Evolutionary conservation across 2,329 filamentous ascomycete genomes (phyloP).

Genomic region (Alternaria atra): DNA sequence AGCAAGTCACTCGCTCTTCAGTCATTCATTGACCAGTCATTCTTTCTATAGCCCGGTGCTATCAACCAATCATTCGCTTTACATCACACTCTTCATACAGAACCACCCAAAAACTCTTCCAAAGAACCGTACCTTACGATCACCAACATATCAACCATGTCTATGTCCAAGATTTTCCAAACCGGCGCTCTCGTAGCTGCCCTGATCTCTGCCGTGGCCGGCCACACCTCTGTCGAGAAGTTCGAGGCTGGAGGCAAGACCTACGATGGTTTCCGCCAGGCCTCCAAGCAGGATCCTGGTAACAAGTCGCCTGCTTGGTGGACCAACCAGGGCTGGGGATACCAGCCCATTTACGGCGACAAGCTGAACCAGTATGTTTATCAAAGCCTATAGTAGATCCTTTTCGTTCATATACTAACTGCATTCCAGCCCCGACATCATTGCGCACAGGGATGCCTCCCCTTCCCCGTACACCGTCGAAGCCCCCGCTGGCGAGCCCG

Average conservation of each 20-base stretch:
- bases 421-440: slow-evolving; percentile 32
- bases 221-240: slow-evolving; percentile 41
- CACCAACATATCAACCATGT: slow-evolving; percentile 14
- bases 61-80: slow-evolving; percentile 23
- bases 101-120: slow-evolving; percentile 9
- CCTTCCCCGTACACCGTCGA: slow-evolving; percentile 42
- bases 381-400: too few species aligned
- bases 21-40: slow-evolving; percentile 38
- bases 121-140: not conserved
- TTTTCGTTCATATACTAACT: not conserved
- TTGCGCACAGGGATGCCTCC: slow-evolving; percentile 42
- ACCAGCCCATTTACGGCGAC: slow-evolving; percentile 39
- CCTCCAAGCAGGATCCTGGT: slow-evolving; percentile 34
- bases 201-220: slow-evolving; percentile 34
- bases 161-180: slow-evolving; percentile 40
- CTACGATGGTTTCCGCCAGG: slow-evolving; percentile 41
- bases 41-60: slow-evolving; percentile 44
- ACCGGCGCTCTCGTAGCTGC: slow-evolving; percentile 39
- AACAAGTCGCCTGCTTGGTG: slow-evolving; percentile 45
- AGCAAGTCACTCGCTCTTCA: slow-evolving; percentile 34
- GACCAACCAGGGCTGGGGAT: slow-evolving; percentile 47
- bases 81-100: slow-evolving; percentile 20
- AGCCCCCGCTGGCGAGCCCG: slow-evolving; percentile 38
- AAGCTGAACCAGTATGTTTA: slow-evolving; percentile 27
- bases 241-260: slow-evolving; percentile 39